Evolutionary conservation across 805 yeast species (phyloP).

Genomic region (Grigorovia jiainica): DNA sequence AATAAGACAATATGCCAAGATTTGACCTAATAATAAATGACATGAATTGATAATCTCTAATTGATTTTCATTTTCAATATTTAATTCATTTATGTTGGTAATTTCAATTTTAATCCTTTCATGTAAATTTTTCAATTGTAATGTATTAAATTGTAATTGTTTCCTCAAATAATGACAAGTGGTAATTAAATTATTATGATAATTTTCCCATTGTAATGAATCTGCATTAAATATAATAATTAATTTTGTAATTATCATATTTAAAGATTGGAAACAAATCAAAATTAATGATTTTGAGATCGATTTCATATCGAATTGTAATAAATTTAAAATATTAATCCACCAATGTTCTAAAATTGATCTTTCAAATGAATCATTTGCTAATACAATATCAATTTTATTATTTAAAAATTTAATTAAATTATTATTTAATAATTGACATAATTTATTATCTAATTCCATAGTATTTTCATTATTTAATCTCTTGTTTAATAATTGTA

Average conservation of each 20-base stretch:
- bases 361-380: background rate
- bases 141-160: constrained; percentile 7
- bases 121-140: background rate
- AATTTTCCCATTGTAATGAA: constrained; percentile 13
- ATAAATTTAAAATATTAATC: constrained; percentile 21
- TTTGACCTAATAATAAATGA: constrained; percentile 23
- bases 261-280: constrained; percentile 27
- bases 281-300: constrained; percentile 9
- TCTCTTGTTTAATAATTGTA: constrained; percentile 11
- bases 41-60: constrained; percentile 9
- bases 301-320: constrained; percentile 11
- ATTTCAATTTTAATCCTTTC: background rate
- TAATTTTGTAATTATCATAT: constrained; percentile 22
- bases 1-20: constrained; percentile 25
- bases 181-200: constrained; percentile 18
- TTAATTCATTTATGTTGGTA: background rate
- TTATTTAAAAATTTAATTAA: background rate
- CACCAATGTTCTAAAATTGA: constrained; percentile 22
- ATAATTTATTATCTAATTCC: background rate
- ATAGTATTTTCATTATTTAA: background rate
- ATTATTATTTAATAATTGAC: background rate
- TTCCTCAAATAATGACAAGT: constrained; percentile 23
- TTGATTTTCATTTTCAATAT: background rate
- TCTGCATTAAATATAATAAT: constrained; percentile 10
- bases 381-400: background rate